Evolutionary conservation across 2,329 filamentous ascomycete species (phyloP).

Genomic region (Ascosphaera apis): DNA sequence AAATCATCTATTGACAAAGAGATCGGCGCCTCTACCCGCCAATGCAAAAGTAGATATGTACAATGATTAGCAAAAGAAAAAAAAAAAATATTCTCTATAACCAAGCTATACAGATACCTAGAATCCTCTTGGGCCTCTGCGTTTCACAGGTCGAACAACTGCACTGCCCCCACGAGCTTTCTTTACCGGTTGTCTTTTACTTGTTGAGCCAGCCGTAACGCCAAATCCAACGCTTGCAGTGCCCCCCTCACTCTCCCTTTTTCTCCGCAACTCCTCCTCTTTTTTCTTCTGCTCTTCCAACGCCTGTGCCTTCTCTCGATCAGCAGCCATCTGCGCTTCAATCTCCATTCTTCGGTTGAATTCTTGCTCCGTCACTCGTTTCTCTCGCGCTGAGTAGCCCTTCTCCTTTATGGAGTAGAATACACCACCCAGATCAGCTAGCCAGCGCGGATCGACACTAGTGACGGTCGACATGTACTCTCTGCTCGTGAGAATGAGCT

Average conservation of each 20-base stretch:
- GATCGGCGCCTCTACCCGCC: too few relatives aligned
- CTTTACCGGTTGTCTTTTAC: neutral
- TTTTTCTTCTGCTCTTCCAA: constrained; percentile 18
- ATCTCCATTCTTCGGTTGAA: constrained; percentile 89
- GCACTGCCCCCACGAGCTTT: neutral
- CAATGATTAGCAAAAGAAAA: too few relatives aligned
- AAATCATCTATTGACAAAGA: too few relatives aligned
- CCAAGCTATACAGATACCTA: too few relatives aligned
- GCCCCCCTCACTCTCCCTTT: constrained; percentile 15
- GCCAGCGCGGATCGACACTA: constrained; percentile 86
- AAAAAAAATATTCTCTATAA: too few relatives aligned
- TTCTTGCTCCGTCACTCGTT: constrained; percentile 69
- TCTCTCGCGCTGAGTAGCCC: constrained; percentile 71
- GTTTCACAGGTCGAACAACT: constrained; percentile 1
- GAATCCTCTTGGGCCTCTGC: neutral
- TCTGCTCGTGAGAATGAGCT: constrained; percentile 86
- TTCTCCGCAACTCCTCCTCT: constrained; percentile 14
- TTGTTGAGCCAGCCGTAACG: neutral
- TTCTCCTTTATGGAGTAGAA: constrained; percentile 98
- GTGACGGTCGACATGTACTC: constrained; percentile 98
- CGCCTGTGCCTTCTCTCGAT: constrained; percentile 38
- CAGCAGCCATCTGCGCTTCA: constrained; percentile 73
- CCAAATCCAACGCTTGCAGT: constrained; percentile 4
- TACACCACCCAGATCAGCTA: constrained; percentile 85
- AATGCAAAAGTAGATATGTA: too few relatives aligned